Evolutionary conservation across 805 yeast species (phyloP), one percentile per base, ranked within the genome.

Genomic region (Saccharomycopsis microspora): DNA sequence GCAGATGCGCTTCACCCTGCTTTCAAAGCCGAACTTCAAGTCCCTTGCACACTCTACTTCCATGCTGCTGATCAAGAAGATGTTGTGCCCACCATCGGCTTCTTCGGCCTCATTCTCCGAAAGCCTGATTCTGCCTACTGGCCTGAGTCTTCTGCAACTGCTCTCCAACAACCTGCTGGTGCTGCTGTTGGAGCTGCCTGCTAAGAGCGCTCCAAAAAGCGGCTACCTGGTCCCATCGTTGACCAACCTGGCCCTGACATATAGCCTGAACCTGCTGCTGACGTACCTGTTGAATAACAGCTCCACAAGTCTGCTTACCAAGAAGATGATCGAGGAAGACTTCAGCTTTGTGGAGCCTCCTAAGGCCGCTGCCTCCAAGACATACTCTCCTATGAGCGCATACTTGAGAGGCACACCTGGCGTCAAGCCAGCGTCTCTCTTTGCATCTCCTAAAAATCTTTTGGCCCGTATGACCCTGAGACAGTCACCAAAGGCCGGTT

Each of bases 301-400:
- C 8, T 48, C 52, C 8, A 35, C 52, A 19, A 27, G 42, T 9
- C 38, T 46, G 33, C 35, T 49, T 11, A 48, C 52, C 32, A 46
- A 43, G 43, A 48, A 45, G 33, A 51, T 48, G 47, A 46, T 49
- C 29, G 54, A 51, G 11, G 54, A 51, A 11, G 54, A 51, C 32
- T 51, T 51, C 48, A 51, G 50, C 29, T 51, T 51, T 48, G 54
- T 51, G 27, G 52, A 48, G 32, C 54, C 54, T n/a, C 54, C 54
- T 11, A 49, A 45, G 41, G 51, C 46, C 5, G 39, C 39, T 29
- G 45, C 11, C 6, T 33, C 34, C 33, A 28, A 31, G 7, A 32
- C 42, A 7, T 43, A 47, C 41, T 47, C 51, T 5, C 54, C 54
- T 41, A 39, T 50, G 38, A 10, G 36, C 33, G 32, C 31, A 29